These are phyloP conservation scores for Tricholoma matsutake DNA, from an alignment of 768 basidiomycete genomes.

Conservation along the genomic window DNA sequence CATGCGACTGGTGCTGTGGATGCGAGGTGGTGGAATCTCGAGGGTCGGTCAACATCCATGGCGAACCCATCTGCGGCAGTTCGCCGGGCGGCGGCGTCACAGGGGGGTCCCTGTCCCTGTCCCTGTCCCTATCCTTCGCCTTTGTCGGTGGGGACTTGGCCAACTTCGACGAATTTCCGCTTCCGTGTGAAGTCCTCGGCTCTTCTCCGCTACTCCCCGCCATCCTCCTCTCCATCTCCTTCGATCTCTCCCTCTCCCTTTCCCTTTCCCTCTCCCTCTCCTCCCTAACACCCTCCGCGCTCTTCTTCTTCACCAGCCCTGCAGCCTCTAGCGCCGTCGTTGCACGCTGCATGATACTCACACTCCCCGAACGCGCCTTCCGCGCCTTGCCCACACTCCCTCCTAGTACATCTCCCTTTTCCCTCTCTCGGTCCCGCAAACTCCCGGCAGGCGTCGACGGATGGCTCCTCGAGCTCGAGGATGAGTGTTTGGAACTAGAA, in stretches of 20 bases:
- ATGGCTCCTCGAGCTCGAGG: slow-evolving; percentile 47
- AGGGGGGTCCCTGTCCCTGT: slow-evolving; percentile 41
- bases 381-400: slow-evolving; percentile 40
- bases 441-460: slow-evolving; percentile 70
- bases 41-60: slow-evolving; percentile 66
- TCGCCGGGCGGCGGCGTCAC: slow-evolving; percentile 52
- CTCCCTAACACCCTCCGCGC: slow-evolving; percentile 67
- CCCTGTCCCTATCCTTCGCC: slow-evolving; percentile 39
- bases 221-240: slow-evolving; percentile 41
- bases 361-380: slow-evolving; percentile 81
- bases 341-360: slow-evolving; percentile 94
- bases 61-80: slow-evolving; percentile 51
- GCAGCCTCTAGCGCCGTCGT: slow-evolving; percentile 88
- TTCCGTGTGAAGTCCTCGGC: slow-evolving; percentile 62
- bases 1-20: slow-evolving; percentile 14
- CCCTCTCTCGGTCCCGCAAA: slow-evolving; percentile 42
- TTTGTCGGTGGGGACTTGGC: slow-evolving; percentile 69
- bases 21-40: slow-evolving; percentile 32
- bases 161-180: slow-evolving; percentile 54
- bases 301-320: slow-evolving; percentile 81
- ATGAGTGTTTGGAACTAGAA: neutral
- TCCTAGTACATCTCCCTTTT: slow-evolving; percentile 31
- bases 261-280: slow-evolving; percentile 49
- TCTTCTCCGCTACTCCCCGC: slow-evolving; percentile 44
- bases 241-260: slow-evolving; percentile 34